Base-by-base conservation (phyloP, 345 rosid species). In the Jatropha curcas region DNA sequence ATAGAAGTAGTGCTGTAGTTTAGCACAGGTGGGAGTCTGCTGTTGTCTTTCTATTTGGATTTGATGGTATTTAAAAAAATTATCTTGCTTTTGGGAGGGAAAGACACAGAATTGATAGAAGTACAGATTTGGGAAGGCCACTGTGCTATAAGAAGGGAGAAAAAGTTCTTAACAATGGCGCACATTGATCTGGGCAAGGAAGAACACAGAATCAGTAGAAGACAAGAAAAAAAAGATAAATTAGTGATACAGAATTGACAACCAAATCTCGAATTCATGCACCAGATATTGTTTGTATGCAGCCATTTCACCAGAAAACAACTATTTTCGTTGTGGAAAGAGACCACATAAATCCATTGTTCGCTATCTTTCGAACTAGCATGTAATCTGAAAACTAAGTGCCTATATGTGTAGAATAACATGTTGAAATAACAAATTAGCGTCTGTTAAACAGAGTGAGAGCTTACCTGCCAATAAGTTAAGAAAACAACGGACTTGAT, bases 401-500 rank as follows among this genome's bases (percentile, higher is more conserved):
- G 24, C 69, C 43, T 25, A 17, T 30, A 4, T 7, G 13, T 25
- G 16, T 35, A 43, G 5, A 48, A 27, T 45, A 19, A 66, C 1
- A 28, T 24, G 24, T 53, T 30, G 31, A 65, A 66, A 17, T 19
- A 13, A 27, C 20, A 67, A 43, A 25, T 31, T 7, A 35, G 5
- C 10, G 43, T 35, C 28, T 9, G 12, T 19, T 57, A 16, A 61
- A 51, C 50, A 62, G 45, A 8, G 27, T 19, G 17, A 13, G 70
- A 59, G 72, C 1, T 16, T 83, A 93, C 98, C 97, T 96, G 99
- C 99, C 99, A 96, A 81, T 96, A 96, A 14, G 98, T 96, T 60
- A 96, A 77, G 82, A 96, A 96, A 76, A 95, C 97, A 35, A 95
- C 99, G 71, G 99, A 93, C 79, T 96, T 96, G 22, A 96, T 91